Conservation (phyloP, 176 grass and related monocot genomes). For the Bromus sterilis region DNA sequence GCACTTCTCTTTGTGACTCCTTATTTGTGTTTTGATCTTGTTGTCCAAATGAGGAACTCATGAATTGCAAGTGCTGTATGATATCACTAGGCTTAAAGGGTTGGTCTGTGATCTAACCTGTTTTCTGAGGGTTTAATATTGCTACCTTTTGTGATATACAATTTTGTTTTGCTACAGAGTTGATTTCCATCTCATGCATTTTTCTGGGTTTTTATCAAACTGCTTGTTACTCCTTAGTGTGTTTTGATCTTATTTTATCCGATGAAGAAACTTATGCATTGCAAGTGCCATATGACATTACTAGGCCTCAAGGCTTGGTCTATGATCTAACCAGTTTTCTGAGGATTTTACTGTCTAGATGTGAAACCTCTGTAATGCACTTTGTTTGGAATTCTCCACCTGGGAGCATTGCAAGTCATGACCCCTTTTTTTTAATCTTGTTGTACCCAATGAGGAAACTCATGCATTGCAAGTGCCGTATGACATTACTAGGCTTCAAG, state of each 20-base stretch:
- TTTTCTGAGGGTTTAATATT: not conserved
- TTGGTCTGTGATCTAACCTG: not conserved
- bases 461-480: conserved; percentile 15
- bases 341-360: not conserved
- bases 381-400: not conserved
- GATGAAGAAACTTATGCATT: conserved; percentile 2
- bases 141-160: not conserved
- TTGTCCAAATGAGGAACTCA: not conserved
- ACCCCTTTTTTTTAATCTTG: too few relatives aligned
- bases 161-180: not conserved
- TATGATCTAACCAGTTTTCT: conserved; percentile 5
- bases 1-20: not conserved
- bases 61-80: not conserved
- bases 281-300: conserved; percentile 14
- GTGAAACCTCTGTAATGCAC: not conserved
- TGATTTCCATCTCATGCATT: not conserved
- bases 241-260: too few relatives aligned
- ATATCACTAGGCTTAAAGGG: not conserved
- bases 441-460: not conserved
- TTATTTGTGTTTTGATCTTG: not conserved
- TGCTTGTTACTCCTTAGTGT: not conserved
- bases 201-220: not conserved
- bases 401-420: too few relatives aligned
- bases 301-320: not conserved
- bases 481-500: not conserved